Conservation (phyloP, 2,329 filamentous ascomycete species). For the Pyrenochaeta sp. region DNA sequence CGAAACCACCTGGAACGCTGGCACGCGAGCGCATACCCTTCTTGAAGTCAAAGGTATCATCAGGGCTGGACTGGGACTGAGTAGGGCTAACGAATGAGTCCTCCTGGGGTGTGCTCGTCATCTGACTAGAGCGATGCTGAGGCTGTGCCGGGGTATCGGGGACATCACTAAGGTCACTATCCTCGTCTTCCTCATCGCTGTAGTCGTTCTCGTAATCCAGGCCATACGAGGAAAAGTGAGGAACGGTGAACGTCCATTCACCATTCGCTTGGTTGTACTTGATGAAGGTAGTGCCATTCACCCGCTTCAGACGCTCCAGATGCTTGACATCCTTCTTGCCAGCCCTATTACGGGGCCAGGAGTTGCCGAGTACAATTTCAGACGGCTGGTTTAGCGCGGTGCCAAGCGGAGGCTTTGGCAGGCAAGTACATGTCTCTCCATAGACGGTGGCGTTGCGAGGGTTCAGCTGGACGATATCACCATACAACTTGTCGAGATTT, state of each 20-base stretch:
- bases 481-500: conserved; percentile 81
- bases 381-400: conserved; percentile 93
- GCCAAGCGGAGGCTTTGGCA: conserved; percentile 81
- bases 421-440: conserved; percentile 54
- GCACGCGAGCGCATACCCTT: conserved; percentile 57
- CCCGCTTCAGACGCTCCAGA: conserved; percentile 79
- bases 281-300: conserved; percentile 82
- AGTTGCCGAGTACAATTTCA: conserved; percentile 86
- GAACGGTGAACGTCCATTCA: conserved; percentile 90
- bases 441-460: conserved; percentile 90
- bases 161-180: conserved; percentile 50
- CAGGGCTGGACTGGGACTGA: conserved; percentile 54
- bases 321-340: conserved; percentile 81
- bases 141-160: conserved; percentile 56
- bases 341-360: conserved; percentile 81
- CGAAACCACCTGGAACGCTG: conserved; percentile 83
- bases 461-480: conserved; percentile 77
- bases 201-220: conserved; percentile 73
- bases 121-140: conserved; percentile 40
- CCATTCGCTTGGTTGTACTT: conserved; percentile 81
- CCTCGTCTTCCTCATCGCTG: conserved; percentile 68
- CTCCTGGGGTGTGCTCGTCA: conserved; percentile 45
- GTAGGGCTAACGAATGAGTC: conserved; percentile 50
- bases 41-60: conserved; percentile 66
- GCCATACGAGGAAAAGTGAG: conserved; percentile 96